Base-by-base conservation (phyloP, 306 rosid species). In the Canavalia ensiformis region DNA sequence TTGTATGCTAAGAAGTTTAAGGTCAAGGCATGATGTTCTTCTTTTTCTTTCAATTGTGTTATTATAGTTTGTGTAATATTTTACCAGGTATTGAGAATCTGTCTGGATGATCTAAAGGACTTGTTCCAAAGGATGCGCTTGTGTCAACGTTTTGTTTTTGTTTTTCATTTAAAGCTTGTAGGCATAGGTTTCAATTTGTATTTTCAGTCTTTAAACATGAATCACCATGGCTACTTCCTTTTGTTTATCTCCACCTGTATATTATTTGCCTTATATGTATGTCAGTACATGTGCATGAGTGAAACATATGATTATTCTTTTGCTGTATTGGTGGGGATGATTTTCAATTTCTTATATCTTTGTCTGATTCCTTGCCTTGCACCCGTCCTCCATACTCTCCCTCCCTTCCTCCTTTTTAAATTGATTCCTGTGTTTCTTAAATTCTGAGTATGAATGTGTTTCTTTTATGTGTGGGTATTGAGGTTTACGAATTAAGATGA, bases 281-380 rank as follows among this genome's bases (percentile, higher is more conserved):
- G 9, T 45, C 51, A 63, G 52, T 8, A 51, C 63, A 25, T 25
- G 44, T 47, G 67, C 67, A 69, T 50, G 28, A 8, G 1, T 60
- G 52, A 69, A 76, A 28, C 68, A 28, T 41, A 63, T 67, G 75
- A 50, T 69, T 83, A 62, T 70, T 71, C 49, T 62, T 71, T 8
- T 71, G 44, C 35, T 58, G 49, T 68, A 33, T 56, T 75, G 13
- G 44, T 56, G 52, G 54, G 41, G 5, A 45, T 46, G 10, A 34
- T 8, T 6, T 47, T 55, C 13, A 6, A 44, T 44, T 44, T 41
- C 56, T 37, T 68, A 12, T 41, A 18, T 63, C 3, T 33, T 3
- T 55, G 12, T 79, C 10, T 56, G 18, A 12, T 68, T 35, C n/a
- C 11, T 66, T 42, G 0, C 7, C 68, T 42, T 78, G 51, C 9